Percentiles rank a stretch among this genome's conserved stretches.
These are phyloP conservation scores for Suillus spraguei DNA, from an alignment of 768 basidiomycete species.

Conservation along the genomic window DNA sequence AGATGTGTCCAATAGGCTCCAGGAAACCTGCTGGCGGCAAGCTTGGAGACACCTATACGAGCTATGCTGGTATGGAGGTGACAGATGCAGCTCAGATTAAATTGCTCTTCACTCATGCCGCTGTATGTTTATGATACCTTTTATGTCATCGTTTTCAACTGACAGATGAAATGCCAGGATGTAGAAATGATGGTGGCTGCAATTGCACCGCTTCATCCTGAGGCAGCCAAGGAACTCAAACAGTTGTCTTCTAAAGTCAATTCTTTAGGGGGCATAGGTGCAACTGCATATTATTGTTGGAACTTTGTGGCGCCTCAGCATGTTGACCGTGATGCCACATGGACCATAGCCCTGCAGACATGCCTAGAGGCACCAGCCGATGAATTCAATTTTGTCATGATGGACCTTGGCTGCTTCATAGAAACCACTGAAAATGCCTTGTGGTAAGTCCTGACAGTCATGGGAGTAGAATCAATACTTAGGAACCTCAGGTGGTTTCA, in stretches of 20 bases:
- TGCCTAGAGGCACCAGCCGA: neutral
- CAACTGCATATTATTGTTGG: too few species aligned
- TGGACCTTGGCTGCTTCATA: neutral
- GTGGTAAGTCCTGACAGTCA: neutral
- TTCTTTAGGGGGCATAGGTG: constrained; percentile 2
- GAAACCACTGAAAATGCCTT: neutral
- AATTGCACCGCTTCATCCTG: neutral
- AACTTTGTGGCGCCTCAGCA: neutral
- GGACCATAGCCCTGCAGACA: neutral
- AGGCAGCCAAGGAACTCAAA: neutral
- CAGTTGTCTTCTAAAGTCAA: neutral
- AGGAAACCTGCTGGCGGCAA: neutral
- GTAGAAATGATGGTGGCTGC: neutral
- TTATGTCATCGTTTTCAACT: neutral
- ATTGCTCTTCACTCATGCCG: neutral
- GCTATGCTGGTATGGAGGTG: neutral
- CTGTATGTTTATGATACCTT: neutral
- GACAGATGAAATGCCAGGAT: neutral
- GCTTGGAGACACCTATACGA: neutral
- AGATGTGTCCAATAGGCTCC: neutral
- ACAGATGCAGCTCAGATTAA: neutral
- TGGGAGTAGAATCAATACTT: neutral
- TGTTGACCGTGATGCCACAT: neutral
- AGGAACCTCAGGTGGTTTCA: neutral
- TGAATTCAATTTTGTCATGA: neutral